Evolutionary conservation across 768 basidiomycete species (phyloP).

Genomic region (Lactarius psammicola): DNA sequence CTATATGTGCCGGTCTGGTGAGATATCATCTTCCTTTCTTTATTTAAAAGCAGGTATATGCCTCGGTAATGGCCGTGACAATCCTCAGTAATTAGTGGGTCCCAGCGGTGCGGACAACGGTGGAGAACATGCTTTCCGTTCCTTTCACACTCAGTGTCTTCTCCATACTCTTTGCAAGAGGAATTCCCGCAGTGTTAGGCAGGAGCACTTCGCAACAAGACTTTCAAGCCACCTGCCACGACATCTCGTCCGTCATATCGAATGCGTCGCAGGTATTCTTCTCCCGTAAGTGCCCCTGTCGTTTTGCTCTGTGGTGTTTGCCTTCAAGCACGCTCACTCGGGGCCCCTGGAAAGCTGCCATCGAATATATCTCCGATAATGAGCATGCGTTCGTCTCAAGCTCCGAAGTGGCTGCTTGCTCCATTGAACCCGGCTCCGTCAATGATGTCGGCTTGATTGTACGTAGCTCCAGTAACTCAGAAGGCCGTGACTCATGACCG

Average conservation of each 20-base stretch:
- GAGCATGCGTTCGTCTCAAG: background rate
- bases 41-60: no score
- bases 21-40: no score
- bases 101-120: no score
- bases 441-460: background rate
- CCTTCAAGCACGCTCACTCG: background rate
- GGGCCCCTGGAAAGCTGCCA: background rate
- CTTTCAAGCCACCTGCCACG: background rate
- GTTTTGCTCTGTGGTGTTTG: background rate
- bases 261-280: constrained; percentile 15
- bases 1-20: no score
- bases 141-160: no score
- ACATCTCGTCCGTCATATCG: background rate
- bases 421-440: background rate
- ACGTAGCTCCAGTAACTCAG: background rate
- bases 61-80: no score
- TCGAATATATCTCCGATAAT: background rate
- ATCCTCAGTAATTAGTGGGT: no score
- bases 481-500: background rate
- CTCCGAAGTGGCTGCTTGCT: background rate
- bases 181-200: background rate
- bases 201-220: background rate
- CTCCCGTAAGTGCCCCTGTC: background rate
- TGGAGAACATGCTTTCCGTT: no score
- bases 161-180: no score